phyloP scores from a whole-genome alignment of 495 filamentous ascomycete species.

The Filosporella fistucella region DNA sequence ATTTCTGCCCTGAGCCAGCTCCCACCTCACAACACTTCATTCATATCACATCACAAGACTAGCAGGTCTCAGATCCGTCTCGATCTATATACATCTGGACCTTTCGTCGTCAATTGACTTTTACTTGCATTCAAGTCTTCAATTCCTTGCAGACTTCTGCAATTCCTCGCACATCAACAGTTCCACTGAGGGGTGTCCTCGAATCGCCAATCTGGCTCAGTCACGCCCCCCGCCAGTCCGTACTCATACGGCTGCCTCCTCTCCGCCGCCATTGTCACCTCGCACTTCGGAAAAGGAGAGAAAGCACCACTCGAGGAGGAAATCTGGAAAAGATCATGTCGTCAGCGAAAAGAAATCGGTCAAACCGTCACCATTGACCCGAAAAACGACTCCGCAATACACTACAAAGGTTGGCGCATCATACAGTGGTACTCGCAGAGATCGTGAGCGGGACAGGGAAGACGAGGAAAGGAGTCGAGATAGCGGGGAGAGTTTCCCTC shows the following conservation, averaged over 20 bases:
- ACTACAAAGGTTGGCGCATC: slow-evolving; percentile 7
- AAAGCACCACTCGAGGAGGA: slow-evolving; percentile 17
- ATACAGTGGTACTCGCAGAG: neutral
- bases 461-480: slow-evolving; percentile 14
- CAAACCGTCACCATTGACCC: slow-evolving; percentile 11
- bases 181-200: slow-evolving; percentile 2
- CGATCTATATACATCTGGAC: neutral
- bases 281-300: slow-evolving; percentile 14
- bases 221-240: slow-evolving; percentile 21
- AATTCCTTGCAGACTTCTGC: neutral
- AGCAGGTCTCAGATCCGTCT: neutral
- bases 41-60: neutral
- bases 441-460: slow-evolving; percentile 15
- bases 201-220: slow-evolving; percentile 21
- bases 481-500: slow-evolving; percentile 23
- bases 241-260: slow-evolving; percentile 9
- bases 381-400: slow-evolving; percentile 17
- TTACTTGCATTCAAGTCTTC: neutral
- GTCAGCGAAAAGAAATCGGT: slow-evolving; percentile 19
- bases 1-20: neutral
- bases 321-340: slow-evolving; percentile 19
- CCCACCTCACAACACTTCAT: neutral
- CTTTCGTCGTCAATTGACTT: neutral
- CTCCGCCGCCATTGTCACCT: slow-evolving; percentile 19
- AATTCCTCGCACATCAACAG: slow-evolving; percentile 1